These are phyloP conservation scores for Psophocarpus tetragonolobus DNA, from an alignment of 306 rosid genomes.

Conservation along the genomic window DNA sequence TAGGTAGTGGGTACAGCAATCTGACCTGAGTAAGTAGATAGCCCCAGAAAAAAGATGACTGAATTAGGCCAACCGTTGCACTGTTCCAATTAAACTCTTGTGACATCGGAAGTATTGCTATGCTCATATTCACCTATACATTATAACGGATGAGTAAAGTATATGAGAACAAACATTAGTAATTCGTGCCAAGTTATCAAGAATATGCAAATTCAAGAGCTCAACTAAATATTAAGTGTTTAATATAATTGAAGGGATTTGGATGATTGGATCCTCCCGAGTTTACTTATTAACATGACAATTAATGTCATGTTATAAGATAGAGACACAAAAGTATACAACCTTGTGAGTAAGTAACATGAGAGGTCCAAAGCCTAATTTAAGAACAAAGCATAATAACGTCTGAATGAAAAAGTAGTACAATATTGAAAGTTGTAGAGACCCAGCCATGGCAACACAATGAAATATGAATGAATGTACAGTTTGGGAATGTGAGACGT, in stretches of 20 bases:
- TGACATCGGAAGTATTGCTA: constrained; percentile 97
- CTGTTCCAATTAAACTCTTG: constrained; percentile 90
- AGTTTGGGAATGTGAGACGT: neutral
- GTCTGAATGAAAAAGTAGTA: neutral
- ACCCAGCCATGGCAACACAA: neutral
- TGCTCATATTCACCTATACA: constrained; percentile 91
- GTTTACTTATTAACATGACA: neutral
- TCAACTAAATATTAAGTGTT: neutral
- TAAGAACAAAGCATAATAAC: neutral
- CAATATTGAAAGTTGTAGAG: neutral
- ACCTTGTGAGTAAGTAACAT: neutral
- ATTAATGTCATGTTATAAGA: neutral
- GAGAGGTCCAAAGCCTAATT: neutral
- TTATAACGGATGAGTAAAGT: constrained; percentile 7
- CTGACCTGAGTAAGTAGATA: constrained; percentile 93
- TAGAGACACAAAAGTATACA: no score
- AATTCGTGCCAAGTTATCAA: neutral
- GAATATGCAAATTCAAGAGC: neutral
- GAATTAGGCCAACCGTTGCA: constrained; percentile 94
- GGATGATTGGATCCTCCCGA: neutral
- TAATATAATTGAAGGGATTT: neutral
- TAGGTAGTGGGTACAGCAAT: neutral
- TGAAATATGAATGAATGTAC: neutral
- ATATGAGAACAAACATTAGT: constrained; percentile 18
- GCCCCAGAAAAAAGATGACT: constrained; percentile 98